A percentile compares a stretch with the other conserved stretches of the same genome.
These are phyloP conservation scores for Saksenaea vasiformis DNA, from an alignment of 371 early-diverging fungal genomes.

Conservation along the genomic window DNA sequence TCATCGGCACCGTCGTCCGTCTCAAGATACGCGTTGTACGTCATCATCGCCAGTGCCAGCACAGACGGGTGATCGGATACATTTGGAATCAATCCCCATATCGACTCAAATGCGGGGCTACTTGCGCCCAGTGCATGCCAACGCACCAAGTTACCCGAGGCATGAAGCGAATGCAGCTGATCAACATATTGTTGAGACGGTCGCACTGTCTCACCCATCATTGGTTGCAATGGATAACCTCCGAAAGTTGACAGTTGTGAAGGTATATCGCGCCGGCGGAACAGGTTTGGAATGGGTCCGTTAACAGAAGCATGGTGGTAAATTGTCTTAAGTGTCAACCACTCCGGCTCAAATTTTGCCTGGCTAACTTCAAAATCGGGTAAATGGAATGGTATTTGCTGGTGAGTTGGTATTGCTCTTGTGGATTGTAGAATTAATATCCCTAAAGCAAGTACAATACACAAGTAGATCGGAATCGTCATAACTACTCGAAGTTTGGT, in stretches of 20 bases:
- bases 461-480: background rate
- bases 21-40: slow-evolving; percentile 73
- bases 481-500: background rate
- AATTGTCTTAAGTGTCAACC: slow-evolving; percentile 28
- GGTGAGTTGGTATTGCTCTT: background rate
- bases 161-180: slow-evolving; percentile 12
- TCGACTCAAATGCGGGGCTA: slow-evolving; percentile 19
- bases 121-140: background rate
- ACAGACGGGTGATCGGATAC: slow-evolving; percentile 71
- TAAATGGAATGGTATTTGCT: background rate
- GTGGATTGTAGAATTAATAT: background rate
- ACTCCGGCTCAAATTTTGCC: background rate
- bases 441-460: background rate
- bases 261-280: slow-evolving; percentile 41
- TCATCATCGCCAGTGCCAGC: slow-evolving; percentile 74
- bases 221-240: slow-evolving; percentile 26
- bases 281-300: slow-evolving; percentile 46
- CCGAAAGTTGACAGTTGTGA: slow-evolving; percentile 9
- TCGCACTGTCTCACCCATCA: slow-evolving; percentile 23
- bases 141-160: slow-evolving; percentile 9
- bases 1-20: slow-evolving; percentile 47
- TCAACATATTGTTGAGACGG: slow-evolving; percentile 24
- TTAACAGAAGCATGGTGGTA: slow-evolving; percentile 41
- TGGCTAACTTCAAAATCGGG: background rate
- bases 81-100: slow-evolving; percentile 61